Conservation (phyloP, 116 monocot species). For the Zostera marina region DNA sequence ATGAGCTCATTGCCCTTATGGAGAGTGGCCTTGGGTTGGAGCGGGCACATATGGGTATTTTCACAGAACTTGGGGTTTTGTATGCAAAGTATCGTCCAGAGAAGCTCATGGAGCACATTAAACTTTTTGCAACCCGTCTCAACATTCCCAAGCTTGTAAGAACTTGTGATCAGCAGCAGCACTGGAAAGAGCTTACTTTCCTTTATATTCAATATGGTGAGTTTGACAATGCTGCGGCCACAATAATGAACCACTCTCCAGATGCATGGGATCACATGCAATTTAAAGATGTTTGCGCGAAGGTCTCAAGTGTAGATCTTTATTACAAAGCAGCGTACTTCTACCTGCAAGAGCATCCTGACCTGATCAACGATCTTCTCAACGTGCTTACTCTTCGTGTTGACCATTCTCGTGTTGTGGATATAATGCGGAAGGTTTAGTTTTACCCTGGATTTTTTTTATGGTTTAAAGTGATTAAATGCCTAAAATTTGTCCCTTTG, state of each 20-base stretch:
- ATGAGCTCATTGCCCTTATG: conserved; percentile 92
- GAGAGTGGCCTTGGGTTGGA: conserved; percentile 96
- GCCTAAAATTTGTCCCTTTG: not conserved
- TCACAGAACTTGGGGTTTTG: conserved; percentile 85
- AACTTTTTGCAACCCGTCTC: conserved; percentile 69
- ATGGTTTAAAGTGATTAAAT: not conserved
- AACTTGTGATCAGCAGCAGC: conserved; percentile 93
- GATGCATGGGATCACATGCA: conserved; percentile 96
- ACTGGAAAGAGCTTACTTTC: conserved; percentile 98
- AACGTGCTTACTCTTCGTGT: conserved; percentile 96
- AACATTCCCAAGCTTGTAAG: conserved; percentile 76
- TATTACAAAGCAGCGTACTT: conserved; percentile 99
- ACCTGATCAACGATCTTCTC: conserved; percentile 94
- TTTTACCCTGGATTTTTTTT: not conserved
- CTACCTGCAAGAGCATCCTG: conserved; percentile 76
- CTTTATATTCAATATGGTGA: conserved; percentile 97
- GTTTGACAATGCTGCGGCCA: conserved; percentile 95
- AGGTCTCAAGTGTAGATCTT: conserved; percentile 96
- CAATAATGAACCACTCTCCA: conserved; percentile 83
- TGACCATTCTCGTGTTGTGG: conserved; percentile 96
- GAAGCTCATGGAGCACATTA: conserved; percentile 96
- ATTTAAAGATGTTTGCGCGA: conserved; percentile 90
- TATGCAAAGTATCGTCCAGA: conserved; percentile 88
- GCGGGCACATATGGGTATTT: conserved; percentile 97
- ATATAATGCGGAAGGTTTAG: conserved; percentile 89